These are phyloP conservation scores for Jamesozyma hellenica DNA, from an alignment of 805 yeast genomes.

Conservation along the genomic window DNA sequence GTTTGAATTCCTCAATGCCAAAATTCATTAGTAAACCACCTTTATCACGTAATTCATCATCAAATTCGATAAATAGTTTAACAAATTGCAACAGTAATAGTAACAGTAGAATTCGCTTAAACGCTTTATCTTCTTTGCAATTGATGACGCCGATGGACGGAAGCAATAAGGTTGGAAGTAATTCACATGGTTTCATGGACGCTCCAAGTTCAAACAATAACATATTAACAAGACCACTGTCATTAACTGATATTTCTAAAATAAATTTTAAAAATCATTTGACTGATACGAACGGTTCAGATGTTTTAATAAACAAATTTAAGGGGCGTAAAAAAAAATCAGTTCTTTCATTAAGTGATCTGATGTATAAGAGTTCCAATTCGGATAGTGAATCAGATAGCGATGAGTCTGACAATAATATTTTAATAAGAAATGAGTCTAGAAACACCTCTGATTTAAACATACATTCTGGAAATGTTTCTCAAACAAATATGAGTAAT, in stretches of 20 bases:
- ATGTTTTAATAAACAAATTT: conserved; percentile 4
- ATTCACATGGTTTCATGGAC: conserved; percentile 7
- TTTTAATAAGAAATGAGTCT: conserved; percentile 8
- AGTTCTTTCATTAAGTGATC: conserved; percentile 15
- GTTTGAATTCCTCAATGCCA: neutral
- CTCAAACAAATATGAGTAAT: conserved; percentile 7
- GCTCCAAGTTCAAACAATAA: conserved; percentile 9
- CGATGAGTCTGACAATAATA: conserved; percentile 1
- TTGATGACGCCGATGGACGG: conserved; percentile 47
- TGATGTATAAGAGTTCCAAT: conserved; percentile 9
- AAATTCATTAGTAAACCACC: conserved; percentile 3
- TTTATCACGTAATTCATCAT: conserved; percentile 1
- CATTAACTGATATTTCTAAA: conserved; percentile 15
- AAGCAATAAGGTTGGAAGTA: too few species aligned
- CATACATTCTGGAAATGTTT: too few species aligned
- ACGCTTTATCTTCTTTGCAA: conserved; percentile 43
- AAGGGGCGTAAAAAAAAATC: conserved; percentile 22
- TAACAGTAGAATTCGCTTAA: conserved; percentile 20
- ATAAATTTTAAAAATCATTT: conserved; percentile 1
- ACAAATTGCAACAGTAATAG: conserved; percentile 3
- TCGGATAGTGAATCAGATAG: conserved; percentile 14
- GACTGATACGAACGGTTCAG: neutral
- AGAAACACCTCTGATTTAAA: conserved; percentile 2
- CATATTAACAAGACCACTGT: conserved; percentile 17
- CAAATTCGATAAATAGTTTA: conserved; percentile 3